Evolutionary conservation across 148 eudicot species (phyloP), one percentile per base, ranked within the genome.

Genomic region (Arctostaphylos glauca): DNA sequence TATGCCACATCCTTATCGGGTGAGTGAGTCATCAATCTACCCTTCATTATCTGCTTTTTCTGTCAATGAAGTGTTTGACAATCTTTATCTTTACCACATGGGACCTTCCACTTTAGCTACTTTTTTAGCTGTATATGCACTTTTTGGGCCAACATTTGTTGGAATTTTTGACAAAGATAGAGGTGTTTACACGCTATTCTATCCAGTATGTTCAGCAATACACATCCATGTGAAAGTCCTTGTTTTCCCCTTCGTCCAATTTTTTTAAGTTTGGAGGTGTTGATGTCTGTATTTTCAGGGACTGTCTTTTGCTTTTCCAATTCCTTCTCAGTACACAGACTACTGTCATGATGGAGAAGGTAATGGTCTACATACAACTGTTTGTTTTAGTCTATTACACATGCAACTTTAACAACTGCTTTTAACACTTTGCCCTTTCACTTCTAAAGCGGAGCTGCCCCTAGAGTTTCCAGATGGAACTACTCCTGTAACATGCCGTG

Each of bases 401-500:
- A 31, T 31, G 38, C 38, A 31, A 31, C 38, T 13, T 64, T 55
- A 67, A 46, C 53, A 58, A 25, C 13, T 54, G 25, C 46, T 4
- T 60, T 41, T 18, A 9, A 3, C 38, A 74, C 47, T 67, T 3
- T 77, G 71, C 53, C 77, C 46, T 74, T 76, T 53, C 16, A 70
- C 78, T 77, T 0, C 76, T 47, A 31, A 81, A 89, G 99, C 93
- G 81, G 98, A 91, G 84, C 84, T 94, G 80, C 99, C 99, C 7
- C 86, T 96, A 84, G 98, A 94, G 89, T 96, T 96, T 86, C 98
- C 99, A 1, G 98, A 96, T 89, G 99, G 99, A 72, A 96, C 99
- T 18, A 94, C 98, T 66, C 98, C 99, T 44, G 98, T 94, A 48
- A 90, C 99, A 5, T 92, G 94, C 84, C 96, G 98, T 81, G 99